Evolutionary conservation across 352 stramenopile species (phyloP), one percentile per base, ranked within the genome.

Genomic region (Poterioochromonas sp.): DNA sequence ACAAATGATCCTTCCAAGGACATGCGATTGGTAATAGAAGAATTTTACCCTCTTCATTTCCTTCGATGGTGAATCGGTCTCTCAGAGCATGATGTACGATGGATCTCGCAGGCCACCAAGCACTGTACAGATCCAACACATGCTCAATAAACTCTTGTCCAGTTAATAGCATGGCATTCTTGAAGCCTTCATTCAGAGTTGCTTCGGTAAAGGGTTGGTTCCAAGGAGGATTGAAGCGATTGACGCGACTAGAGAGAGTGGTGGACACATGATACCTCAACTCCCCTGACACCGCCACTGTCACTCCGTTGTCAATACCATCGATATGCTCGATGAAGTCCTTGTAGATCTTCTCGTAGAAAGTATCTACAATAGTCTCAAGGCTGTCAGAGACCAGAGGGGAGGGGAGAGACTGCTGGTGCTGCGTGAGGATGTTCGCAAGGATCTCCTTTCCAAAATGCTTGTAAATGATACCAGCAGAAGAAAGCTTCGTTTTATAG

Each of bases 251-350:
- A 26, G 86, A 85, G 0, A 95, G 82, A 76, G 86, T 83, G 35
- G 89, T 92, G 37, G 81, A 82, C 70, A 94, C 83, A 22, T 77
- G 84, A 83, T 94, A 95, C n/a, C 47, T 63, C 0, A 87, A 47
- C 15, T 64, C 40, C 11, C 82, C 84, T 32, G 83, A 77, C 5
- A 80, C 77, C 34, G 79, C 70, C 43, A 86, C 83, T 79, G 98
- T 92, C 0, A 99, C 91, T 73, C 95, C 95, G 76, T 98, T 99
- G 87, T 99, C 95, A 79, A 98, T 98, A 47, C 92, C 95, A 85
- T 99, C 95, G 73, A 99, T 93, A 79, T 97, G 91, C 87, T 98
- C 94, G 40, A 99, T 90, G 64, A 99, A 97, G 71, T 80, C 71
- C 47, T 76, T 78, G 70, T 82, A 82, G 15, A 70, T 68, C 34